Evolutionary conservation across 1,284 basidiomycete species (phyloP), one percentile per base, ranked within the genome.

Genomic region (Tilletia caries): DNA sequence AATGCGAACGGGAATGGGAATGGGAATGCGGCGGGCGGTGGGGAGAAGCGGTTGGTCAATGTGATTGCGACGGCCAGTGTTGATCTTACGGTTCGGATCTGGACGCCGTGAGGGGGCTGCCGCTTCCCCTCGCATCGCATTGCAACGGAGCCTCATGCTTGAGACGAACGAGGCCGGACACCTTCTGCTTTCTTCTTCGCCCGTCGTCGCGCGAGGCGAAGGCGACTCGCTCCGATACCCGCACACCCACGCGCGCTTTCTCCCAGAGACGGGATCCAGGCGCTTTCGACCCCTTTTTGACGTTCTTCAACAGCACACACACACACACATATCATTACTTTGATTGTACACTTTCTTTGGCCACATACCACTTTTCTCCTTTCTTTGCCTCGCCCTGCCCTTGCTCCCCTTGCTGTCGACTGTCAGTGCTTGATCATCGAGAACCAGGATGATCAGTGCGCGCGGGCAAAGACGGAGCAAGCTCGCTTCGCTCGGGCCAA

Each of bases 61-160:
- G 81, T 82, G 4, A 78, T 83, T 1, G 80, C 77, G 1, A 82
- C 81, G 5, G 75, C 75, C 15, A 76, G 77, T 41, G 79, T 80
- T 33, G 81, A 83, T 66, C 70, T 79, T 12, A 73, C 58, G 29
- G 67, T 82, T 48, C 75, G 76, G 46, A 71, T 83, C 52, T 83
- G 80, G 80, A 72, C 79, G 25, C 81, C 81, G 2, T 82, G 70
- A 60, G 44, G 62, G 29, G 25, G n/a, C n/a, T n/a, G n/a, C n/a
- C n/a, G n/a, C n/a, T n/a, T n/a, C n/a, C 41, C 41, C 8, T 44
- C 18, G 41, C 41, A 10, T 44, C 41, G 41, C 10, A 10, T 18
- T 8, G 18, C 41, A 18, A 44, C 18, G 10, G 8, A 8, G 8
- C 41, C 18, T 44, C 41, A 8, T 10, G 10, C 18, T 18, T 8